phyloP scores from a whole-genome alignment of 2,329 filamentous ascomycete species.

The Paracoccidioides brasiliensis region DNA sequence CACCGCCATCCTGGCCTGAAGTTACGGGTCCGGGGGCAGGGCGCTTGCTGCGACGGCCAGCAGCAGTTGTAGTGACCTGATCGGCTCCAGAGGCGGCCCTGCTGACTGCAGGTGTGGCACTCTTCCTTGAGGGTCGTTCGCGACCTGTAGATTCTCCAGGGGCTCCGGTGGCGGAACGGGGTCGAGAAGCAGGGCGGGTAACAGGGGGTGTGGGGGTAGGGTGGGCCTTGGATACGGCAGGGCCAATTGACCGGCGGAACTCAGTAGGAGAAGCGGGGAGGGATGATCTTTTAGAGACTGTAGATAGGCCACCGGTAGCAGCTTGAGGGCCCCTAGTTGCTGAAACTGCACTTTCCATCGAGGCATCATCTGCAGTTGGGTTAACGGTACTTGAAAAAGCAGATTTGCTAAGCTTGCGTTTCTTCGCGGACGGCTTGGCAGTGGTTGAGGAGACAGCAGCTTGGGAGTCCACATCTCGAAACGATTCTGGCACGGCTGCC shows the following conservation, averaged over 20 bases:
- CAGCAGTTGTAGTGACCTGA: conserved; percentile 17
- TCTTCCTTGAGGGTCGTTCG: conserved; percentile 29
- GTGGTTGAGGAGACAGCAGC: conserved; percentile 12
- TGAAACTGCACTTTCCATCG: conserved; percentile 11
- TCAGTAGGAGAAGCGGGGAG: conserved; percentile 7
- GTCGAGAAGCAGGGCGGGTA: conserved; percentile 17
- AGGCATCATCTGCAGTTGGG: conserved; percentile 10
- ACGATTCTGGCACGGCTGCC: conserved; percentile 21
- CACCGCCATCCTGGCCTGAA: conserved; percentile 44
- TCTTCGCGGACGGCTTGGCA: conserved; percentile 23
- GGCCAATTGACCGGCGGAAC: conserved; percentile 6
- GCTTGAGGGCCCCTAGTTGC: not conserved
- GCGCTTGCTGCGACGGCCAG: conserved; percentile 40
- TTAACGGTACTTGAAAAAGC: conserved; percentile 9
- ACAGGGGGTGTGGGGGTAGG: conserved; percentile 13
- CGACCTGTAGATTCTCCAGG: conserved; percentile 8
- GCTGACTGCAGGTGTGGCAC: conserved; percentile 27
- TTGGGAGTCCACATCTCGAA: conserved; percentile 14
- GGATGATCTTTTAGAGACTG: conserved; percentile 5
- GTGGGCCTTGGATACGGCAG: conserved; percentile 11
- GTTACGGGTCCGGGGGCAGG: conserved; percentile 49
- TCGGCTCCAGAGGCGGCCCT: conserved; percentile 28
- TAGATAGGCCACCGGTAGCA: conserved; percentile 6
- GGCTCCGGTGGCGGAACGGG: conserved; percentile 8
- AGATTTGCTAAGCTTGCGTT: conserved; percentile 26